A percentile compares a stretch with the other conserved stretches of the same genome.
phyloP scores from a whole-genome alignment of 2,329 filamentous ascomycete species.

The Blumeria hordei region DNA sequence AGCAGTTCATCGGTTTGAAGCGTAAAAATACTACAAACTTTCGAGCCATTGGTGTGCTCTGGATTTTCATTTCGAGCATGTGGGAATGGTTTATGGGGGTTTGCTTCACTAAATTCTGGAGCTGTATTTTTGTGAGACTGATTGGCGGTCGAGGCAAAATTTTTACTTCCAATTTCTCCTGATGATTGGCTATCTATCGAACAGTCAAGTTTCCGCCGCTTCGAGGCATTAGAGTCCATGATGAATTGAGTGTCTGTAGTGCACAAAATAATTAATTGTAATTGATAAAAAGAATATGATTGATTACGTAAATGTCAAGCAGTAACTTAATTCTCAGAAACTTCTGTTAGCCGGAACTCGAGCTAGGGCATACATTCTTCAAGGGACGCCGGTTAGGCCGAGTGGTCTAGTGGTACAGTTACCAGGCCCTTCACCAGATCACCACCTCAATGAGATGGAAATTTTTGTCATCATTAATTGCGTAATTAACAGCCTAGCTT shows the following conservation, averaged over 20 bases:
- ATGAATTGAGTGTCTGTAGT: not conserved
- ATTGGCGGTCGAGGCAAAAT: not conserved
- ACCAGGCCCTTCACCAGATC: too few species aligned
- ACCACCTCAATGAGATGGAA: too few species aligned
- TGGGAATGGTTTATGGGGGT: conserved; percentile 9
- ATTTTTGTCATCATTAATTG: too few species aligned
- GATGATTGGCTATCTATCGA: conserved; percentile 1
- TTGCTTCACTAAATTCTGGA: not conserved
- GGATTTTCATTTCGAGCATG: conserved; percentile 23
- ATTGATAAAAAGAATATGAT: too few species aligned
- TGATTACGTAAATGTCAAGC: too few species aligned
- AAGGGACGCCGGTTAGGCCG: too few species aligned
- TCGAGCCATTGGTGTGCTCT: conserved; percentile 20
- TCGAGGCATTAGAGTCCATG: conserved; percentile 11
- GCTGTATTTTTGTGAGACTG: not conserved
- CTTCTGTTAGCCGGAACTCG: too few species aligned
- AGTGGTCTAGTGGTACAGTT: too few species aligned
- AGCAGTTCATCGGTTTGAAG: conserved; percentile 41
- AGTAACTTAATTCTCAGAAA: too few species aligned
- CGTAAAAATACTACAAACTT: conserved; percentile 30
- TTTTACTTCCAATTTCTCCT: conserved; percentile 8
- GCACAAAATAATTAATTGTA: too few species aligned
- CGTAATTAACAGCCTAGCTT: too few species aligned
- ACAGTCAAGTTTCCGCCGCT: conserved; percentile 15
- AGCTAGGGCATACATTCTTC: too few species aligned